These are phyloP conservation scores for Massariosphaeria phaeospora DNA, from an alignment of 495 filamentous ascomycete species.

Conservation along the genomic window DNA sequence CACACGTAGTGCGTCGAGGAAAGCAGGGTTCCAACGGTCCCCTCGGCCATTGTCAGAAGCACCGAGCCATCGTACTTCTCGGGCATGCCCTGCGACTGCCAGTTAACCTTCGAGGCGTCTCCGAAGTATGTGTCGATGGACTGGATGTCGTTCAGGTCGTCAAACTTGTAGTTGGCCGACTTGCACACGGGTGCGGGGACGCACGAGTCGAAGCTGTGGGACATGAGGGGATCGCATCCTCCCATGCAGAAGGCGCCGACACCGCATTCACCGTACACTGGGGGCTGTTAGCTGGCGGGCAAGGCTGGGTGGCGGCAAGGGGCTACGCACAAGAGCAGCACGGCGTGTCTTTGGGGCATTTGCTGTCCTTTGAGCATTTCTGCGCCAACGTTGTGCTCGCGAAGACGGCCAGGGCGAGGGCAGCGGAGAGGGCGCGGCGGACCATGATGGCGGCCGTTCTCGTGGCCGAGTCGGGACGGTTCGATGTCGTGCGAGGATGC, in stretches of 20 bases:
- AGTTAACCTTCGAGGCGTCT: constrained; percentile 69
- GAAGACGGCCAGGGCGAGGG: constrained; percentile 24
- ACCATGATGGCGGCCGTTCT: constrained; percentile 15
- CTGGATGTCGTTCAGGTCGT: constrained; percentile 60
- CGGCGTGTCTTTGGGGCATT: constrained; percentile 70
- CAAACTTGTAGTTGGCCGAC: constrained; percentile 64
- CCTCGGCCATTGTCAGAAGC: constrained; percentile 79
- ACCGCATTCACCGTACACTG: constrained; percentile 92
- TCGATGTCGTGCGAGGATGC: constrained; percentile 27
- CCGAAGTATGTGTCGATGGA: constrained; percentile 79
- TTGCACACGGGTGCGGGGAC: constrained; percentile 79
- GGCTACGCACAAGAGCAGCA: constrained; percentile 85
- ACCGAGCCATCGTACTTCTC: constrained; percentile 58
- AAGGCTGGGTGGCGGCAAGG: not conserved
- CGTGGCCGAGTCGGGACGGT: not conserved
- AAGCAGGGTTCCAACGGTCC: constrained; percentile 80
- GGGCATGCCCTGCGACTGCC: constrained; percentile 79
- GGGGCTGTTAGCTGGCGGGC: constrained; percentile 14
- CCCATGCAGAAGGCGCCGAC: constrained; percentile 93
- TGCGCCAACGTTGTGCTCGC: not conserved
- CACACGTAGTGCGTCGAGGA: constrained; percentile 87
- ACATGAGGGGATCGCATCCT: constrained; percentile 84
- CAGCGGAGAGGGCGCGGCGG: constrained; percentile 10
- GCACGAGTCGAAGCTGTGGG: constrained; percentile 76
- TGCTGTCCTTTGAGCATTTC: not conserved